phyloP scores from a whole-genome alignment of 2,329 filamentous ascomycete genomes.

The Alternaria gansuensis region DNA sequence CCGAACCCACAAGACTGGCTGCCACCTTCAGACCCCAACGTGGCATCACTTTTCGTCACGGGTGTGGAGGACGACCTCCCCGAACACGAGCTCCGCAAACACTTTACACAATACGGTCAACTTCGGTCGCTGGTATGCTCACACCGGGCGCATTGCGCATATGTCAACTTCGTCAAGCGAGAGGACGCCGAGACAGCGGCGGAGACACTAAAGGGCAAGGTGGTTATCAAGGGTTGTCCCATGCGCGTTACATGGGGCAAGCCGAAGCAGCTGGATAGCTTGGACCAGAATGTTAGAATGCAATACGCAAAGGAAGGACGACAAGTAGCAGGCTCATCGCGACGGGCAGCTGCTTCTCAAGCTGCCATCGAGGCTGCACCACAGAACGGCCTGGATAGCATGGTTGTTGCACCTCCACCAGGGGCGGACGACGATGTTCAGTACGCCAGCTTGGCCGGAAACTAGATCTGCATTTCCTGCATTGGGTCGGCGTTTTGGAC shows the following conservation, averaged over 20 bases:
- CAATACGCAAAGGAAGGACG: slow-evolving; percentile 83
- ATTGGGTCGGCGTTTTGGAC: slow-evolving; percentile 41
- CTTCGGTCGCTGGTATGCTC: slow-evolving; percentile 94
- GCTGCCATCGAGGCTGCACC: slow-evolving; percentile 54
- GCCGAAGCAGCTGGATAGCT: slow-evolving; percentile 88
- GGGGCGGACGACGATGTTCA: slow-evolving; percentile 79
- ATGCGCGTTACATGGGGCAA: slow-evolving; percentile 90
- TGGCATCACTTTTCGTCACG: slow-evolving; percentile 93
- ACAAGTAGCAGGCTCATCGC: slow-evolving; percentile 39
- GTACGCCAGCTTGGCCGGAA: slow-evolving; percentile 86
- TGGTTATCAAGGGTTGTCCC: slow-evolving; percentile 89
- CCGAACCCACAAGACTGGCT: slow-evolving; percentile 85
- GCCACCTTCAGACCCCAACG: slow-evolving; percentile 82
- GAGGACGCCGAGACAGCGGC: slow-evolving; percentile 87
- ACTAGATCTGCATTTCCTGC: slow-evolving; percentile 57
- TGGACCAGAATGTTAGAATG: slow-evolving; percentile 85
- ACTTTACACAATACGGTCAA: slow-evolving; percentile 88
- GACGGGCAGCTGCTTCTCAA: slow-evolving; percentile 42
- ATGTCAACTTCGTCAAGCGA: slow-evolving; percentile 90
- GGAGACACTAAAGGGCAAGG: slow-evolving; percentile 82
- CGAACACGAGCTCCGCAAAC: slow-evolving; percentile 87
- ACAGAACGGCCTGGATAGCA: slow-evolving; percentile 56
- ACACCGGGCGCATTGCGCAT: slow-evolving; percentile 96
- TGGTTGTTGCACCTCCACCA: slow-evolving; percentile 75
- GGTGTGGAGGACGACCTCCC: slow-evolving; percentile 96